Base-by-base conservation (phyloP, 2,329 filamentous ascomycete genomes). In the Fusarium hostae region DNA sequence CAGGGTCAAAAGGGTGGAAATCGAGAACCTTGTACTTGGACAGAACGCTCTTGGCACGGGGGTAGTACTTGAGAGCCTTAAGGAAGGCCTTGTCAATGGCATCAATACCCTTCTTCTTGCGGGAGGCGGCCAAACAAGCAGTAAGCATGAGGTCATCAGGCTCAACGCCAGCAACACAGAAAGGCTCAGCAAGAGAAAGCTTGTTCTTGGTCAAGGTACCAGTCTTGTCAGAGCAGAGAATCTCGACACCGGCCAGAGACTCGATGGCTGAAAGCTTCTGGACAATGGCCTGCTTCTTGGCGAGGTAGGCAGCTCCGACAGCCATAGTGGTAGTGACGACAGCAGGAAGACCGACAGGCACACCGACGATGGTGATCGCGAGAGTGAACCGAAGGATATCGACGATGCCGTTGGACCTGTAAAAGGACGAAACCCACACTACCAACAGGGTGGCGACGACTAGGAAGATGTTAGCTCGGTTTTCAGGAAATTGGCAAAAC, bases 311-410 rank as follows among this genome's bases (percentile, higher is more conserved):
- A 73, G 94, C 94, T 85, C 94, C 94, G 81, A 97, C 94, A 81
- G 94, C 94, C 94, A 97, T 96, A 80, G 94, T 97, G 76, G 94
- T 97, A 77, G 94, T 97, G 68, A 97, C 94, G 84, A 97, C 94
- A 76, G 93, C 94, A 67, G 94, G 94, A 73, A 97, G 93, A 91
- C 94, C 94, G 83, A 97, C 94, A 59, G 94, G 94, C 30, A 97
- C 94, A 88, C 94, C 94, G 70, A 97, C 93, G 73, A 97, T 95
- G 77, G 93, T 96, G 77, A 97, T 95, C 74, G 92, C 94, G 47
- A 97, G 87, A 60, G 94, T 96, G 85, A 94, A 96, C 73, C 92
- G 87, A 51, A 97, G 90, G 66, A 97, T 97, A 9, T 84, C 83
- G 70, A 95, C 90, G 71, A 96, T 97, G 64, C 81, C 82, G 83